A percentile compares a stretch with the other conserved stretches of the same genome.
These are phyloP conservation scores for Biscutella laevigata DNA, from an alignment of 441 rosid genomes.

Conservation along the genomic window DNA sequence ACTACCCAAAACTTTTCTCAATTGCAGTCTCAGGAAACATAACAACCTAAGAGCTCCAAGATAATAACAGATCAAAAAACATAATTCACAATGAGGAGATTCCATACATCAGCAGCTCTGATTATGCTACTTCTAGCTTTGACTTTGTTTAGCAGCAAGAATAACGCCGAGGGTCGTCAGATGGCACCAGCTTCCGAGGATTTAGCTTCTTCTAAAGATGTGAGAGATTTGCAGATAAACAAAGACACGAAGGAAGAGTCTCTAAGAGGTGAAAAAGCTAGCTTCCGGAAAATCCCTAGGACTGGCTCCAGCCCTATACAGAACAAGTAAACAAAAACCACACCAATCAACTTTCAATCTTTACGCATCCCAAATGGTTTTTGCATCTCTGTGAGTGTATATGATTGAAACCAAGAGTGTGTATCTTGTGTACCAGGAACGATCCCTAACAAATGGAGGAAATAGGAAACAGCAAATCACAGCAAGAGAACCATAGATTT, in stretches of 20 bases:
- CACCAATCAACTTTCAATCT: slow-evolving; percentile 15
- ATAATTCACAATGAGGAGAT: slow-evolving; percentile 35
- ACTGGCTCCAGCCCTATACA: slow-evolving; percentile 58
- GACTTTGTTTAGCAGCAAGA: slow-evolving; percentile 18
- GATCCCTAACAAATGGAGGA: slow-evolving; percentile 24
- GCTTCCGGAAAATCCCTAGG: slow-evolving; percentile 61
- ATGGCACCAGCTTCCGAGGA: slow-evolving; percentile 19
- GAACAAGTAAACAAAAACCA: slow-evolving; percentile 44
- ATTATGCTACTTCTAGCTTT: slow-evolving; percentile 36
- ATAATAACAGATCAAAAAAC: slow-evolving; percentile 7
- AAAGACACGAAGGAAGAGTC: slow-evolving; percentile 27
- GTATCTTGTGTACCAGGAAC: slow-evolving; percentile 31
- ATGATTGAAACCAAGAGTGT: slow-evolving; percentile 17
- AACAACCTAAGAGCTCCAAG: slow-evolving; percentile 2
- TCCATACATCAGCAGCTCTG: slow-evolving; percentile 30
- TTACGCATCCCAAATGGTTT: slow-evolving; percentile 23
- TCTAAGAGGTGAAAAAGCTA: slow-evolving; percentile 36
- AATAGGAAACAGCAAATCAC: slow-evolving; percentile 23
- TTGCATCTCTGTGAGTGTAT: slow-evolving; percentile 27
- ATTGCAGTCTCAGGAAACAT: slow-evolving; percentile 10
- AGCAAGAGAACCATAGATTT: slow-evolving; percentile 10
- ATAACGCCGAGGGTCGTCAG: slow-evolving; percentile 37
- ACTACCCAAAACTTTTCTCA: neutral
- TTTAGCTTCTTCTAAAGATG: slow-evolving; percentile 24
- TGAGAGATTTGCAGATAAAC: slow-evolving; percentile 30